Base-by-base conservation (phyloP, 1,284 basidiomycete genomes). In the Leccinum subrobustum region DNA sequence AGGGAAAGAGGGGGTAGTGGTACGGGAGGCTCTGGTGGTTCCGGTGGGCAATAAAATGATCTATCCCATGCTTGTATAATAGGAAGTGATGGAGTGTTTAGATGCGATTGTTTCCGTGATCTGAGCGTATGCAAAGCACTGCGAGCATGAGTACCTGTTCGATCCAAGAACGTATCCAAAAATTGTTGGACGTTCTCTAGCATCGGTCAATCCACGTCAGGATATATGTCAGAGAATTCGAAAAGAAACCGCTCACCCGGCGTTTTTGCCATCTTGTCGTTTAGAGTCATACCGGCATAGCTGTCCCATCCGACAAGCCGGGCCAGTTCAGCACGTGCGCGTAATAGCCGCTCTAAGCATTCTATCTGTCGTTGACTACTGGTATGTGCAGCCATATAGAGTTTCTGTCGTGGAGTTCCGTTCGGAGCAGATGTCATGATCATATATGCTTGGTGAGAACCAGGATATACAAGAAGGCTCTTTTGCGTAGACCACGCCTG, bases 231-330 rank as follows among this genome's bases (percentile, higher is more conserved):
- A 54, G 39, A 53, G 44, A 44, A 50, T 31, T 27, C 9, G 58
- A 50, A 56, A 59, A 56, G 54, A 55, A 56, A 71, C 9, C 6
- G 27, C 83, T 64, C 63, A 88, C 91, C 88, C 54, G 94, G 94
- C 47, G 85, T 91, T 75, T 91, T 93, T 4, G 94, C 95, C 95
- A 98, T 98, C 78, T 96, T 98, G 75, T 97, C 95, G 31, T 85
- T 83, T 6, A 97, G 80, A 1, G 88, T 85, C 81, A 96, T 90
- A 62, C 92, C 86, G 0, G 87, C 92, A 78, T 86, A 98, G 64
- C 89, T 95, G 50, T 87, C 79, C 68, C 87, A 86, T 7, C 95
- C 95, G 18, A 96, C 88, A 18, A 97, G 77, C 25, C 78, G 83
- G 1, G 95, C 94, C 8, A 96, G 79, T 68, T 94, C 84, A 7